These are phyloP conservation scores for Boletus patriciae DNA, from an alignment of 768 basidiomycete genomes.

Conservation along the genomic window DNA sequence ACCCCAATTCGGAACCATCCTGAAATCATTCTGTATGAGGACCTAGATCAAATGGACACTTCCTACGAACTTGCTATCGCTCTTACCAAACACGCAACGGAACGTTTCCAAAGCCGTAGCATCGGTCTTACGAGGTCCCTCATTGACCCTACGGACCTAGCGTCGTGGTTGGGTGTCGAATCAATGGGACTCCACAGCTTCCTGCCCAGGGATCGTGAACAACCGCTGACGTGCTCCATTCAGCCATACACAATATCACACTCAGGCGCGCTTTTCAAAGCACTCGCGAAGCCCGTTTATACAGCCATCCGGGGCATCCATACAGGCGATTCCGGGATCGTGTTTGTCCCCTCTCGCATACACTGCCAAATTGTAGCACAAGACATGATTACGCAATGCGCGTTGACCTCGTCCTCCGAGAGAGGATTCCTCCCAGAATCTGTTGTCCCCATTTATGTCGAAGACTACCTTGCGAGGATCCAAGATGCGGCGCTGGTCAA, in stretches of 20 bases:
- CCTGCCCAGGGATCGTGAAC: conserved; percentile 79
- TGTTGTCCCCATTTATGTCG: conserved; percentile 53
- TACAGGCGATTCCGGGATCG: conserved; percentile 54
- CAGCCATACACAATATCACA: conserved; percentile 85
- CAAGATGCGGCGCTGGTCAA: conserved; percentile 65
- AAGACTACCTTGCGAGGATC: conserved; percentile 57
- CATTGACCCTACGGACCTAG: conserved; percentile 77
- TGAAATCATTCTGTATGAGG: conserved; percentile 76
- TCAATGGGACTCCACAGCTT: conserved; percentile 68
- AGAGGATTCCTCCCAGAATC: conserved; percentile 63
- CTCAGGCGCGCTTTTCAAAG: conserved; percentile 83
- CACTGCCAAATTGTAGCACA: conserved; percentile 74
- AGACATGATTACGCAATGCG: conserved; percentile 87
- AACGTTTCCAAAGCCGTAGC: conserved; percentile 62
- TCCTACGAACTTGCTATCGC: conserved; percentile 83
- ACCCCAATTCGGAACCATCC: conserved; percentile 39
- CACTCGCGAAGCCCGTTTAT: conserved; percentile 90
- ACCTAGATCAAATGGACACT: conserved; percentile 78
- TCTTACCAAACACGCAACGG: conserved; percentile 62
- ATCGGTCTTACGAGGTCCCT: conserved; percentile 79
- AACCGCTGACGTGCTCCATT: conserved; percentile 63
- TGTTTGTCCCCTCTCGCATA: conserved; percentile 85
- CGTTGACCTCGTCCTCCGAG: conserved; percentile 67
- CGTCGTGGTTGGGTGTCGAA: conserved; percentile 79
- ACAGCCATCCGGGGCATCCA: conserved; percentile 57